A percentile compares a stretch with the other conserved stretches of the same genome.
Evolutionary conservation across 495 filamentous ascomycete genomes (phyloP).

Genomic region (Neurospora tetrasperma): DNA sequence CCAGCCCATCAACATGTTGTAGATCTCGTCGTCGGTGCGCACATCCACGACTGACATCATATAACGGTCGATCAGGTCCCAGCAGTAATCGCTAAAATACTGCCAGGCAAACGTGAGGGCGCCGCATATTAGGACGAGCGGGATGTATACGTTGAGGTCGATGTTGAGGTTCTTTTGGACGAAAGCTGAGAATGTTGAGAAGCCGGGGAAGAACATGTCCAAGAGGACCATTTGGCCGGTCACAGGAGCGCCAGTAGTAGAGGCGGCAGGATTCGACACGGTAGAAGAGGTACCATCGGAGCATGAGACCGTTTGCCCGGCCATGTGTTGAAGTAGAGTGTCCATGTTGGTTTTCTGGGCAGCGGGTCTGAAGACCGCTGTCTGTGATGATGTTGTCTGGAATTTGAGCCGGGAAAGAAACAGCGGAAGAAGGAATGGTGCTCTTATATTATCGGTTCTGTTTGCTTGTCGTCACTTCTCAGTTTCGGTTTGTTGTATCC

Average conservation of each 20-base stretch:
- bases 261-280: neutral
- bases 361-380: neutral
- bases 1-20: slow-evolving; percentile 62
- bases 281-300: neutral
- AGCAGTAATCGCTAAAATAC: slow-evolving; percentile 39
- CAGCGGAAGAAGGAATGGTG: neutral
- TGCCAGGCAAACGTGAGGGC: slow-evolving; percentile 39
- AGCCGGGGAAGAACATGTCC: slow-evolving; percentile 66
- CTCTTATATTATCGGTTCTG: neutral
- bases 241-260: neutral
- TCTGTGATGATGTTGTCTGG: neutral
- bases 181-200: slow-evolving; percentile 51
- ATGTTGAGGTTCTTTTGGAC: slow-evolving; percentile 52
- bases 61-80: slow-evolving; percentile 30
- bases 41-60: slow-evolving; percentile 55
- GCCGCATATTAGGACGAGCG: slow-evolving; percentile 43
- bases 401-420: neutral
- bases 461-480: neutral
- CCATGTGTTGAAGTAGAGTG: neutral
- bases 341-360: neutral
- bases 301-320: neutral
- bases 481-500: neutral
- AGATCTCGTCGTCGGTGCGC: slow-evolving; percentile 56
- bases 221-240: slow-evolving; percentile 38
- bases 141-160: slow-evolving; percentile 63